Conservation (phyloP, 1,284 basidiomycete species). For the Malassezia globosa region DNA sequence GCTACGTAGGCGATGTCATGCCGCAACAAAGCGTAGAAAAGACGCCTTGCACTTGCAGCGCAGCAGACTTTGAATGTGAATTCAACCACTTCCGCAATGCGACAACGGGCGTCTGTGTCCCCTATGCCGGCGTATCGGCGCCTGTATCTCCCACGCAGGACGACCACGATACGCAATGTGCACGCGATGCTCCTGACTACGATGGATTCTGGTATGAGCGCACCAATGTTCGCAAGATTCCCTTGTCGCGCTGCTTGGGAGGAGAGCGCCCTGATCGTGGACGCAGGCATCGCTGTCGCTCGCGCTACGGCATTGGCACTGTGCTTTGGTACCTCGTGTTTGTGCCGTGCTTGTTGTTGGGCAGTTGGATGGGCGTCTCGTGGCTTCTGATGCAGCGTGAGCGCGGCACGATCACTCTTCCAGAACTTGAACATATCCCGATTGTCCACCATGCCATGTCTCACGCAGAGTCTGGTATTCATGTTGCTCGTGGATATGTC, state of each 20-base stretch:
- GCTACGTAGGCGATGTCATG: constrained; percentile 38
- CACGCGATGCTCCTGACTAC: constrained; percentile 18
- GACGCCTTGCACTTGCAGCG: constrained; percentile 35
- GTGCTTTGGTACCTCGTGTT: constrained; percentile 34
- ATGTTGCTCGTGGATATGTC: constrained; percentile 22
- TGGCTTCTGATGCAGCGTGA: constrained; percentile 54
- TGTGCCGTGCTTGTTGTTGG: constrained; percentile 22
- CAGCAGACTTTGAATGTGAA: constrained; percentile 45
- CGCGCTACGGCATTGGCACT: constrained; percentile 24
- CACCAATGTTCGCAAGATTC: constrained; percentile 39
- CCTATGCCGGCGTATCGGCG: constrained; percentile 26
- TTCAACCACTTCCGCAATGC: constrained; percentile 42
- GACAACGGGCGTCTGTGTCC: constrained; percentile 26
- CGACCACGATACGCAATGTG: constrained; percentile 30
- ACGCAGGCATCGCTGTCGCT: constrained; percentile 26
- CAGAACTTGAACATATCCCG: constrained; percentile 21
- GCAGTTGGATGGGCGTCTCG: constrained; percentile 27
- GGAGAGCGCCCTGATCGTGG: constrained; percentile 38
- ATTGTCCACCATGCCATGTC: constrained; percentile 10
- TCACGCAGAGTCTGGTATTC: neutral
- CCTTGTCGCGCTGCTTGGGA: constrained; percentile 34
- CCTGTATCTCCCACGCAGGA: constrained; percentile 15
- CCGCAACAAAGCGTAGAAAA: constrained; percentile 27
- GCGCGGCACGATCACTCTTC: constrained; percentile 60
- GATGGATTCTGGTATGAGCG: constrained; percentile 44